Evolutionary conservation across 768 basidiomycete genomes (phyloP).

Genomic region (Mycena polygramma): DNA sequence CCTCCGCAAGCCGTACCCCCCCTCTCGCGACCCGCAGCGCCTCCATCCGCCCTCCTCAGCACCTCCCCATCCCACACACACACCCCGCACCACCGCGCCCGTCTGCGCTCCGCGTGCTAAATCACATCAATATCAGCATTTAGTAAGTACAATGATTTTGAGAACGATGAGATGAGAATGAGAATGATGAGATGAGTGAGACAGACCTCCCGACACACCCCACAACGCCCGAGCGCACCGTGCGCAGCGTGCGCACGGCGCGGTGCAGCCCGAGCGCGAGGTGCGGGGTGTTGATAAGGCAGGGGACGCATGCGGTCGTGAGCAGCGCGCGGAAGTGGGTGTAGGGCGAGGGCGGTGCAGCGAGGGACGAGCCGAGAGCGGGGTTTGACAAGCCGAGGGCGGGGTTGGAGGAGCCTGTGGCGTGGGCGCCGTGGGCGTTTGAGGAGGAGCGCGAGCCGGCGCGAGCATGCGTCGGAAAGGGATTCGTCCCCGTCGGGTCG

Average conservation of each 20-base stretch:
- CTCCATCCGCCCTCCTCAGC: slow-evolving; percentile 45
- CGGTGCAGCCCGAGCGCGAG: slow-evolving; percentile 62
- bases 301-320: slow-evolving; percentile 69
- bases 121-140: too few species aligned
- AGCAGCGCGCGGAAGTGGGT: slow-evolving; percentile 75
- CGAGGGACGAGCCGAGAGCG: too few species aligned
- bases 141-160: too few species aligned
- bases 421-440: too few species aligned
- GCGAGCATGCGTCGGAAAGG: background rate
- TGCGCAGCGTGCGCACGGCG: slow-evolving; percentile 64
- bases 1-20: background rate
- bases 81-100: slow-evolving; percentile 65
- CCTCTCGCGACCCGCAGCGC: slow-evolving; percentile 6
- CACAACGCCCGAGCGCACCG: background rate
- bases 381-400: too few species aligned
- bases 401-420: too few species aligned
- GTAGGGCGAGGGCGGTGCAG: slow-evolving; percentile 50
- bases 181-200: too few species aligned
- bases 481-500: slow-evolving; percentile 16
- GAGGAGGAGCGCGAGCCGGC: too few species aligned
- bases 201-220: slow-evolving; percentile 57
- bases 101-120: background rate
- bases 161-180: too few species aligned
- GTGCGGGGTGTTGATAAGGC: slow-evolving; percentile 75
- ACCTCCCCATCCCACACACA: slow-evolving; percentile 76